Evolutionary conservation across 176 grass and related monocot genomes (phyloP).

Genomic region (Juncus effusus): DNA sequence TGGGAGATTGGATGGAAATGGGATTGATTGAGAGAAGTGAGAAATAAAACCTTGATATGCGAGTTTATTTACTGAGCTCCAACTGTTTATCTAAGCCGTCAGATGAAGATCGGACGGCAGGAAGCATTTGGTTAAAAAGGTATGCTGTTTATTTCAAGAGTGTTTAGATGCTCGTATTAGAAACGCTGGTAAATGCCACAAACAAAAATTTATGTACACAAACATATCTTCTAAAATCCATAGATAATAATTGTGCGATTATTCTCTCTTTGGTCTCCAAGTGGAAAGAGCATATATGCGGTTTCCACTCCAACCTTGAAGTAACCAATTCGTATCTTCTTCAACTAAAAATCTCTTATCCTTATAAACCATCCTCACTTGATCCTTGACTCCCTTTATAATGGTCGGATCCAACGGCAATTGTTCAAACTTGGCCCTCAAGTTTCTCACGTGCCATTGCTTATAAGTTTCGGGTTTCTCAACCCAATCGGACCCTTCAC

Average conservation of each 20-base stretch:
- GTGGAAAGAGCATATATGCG: constrained; percentile 23
- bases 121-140: no score
- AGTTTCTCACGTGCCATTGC: constrained; percentile 35
- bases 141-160: no score
- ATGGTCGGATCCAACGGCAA: constrained; percentile 24
- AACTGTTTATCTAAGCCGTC: no score
- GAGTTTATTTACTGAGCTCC: no score
- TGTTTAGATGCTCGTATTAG: no score
- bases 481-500: constrained; percentile 32
- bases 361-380: constrained; percentile 6
- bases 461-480: constrained; percentile 38
- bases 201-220: no score
- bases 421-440: constrained; percentile 29
- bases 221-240: no score
- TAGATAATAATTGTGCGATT: neutral
- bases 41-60: no score
- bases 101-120: no score
- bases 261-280: constrained; percentile 26
- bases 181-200: no score
- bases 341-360: constrained; percentile 29
- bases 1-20: no score
- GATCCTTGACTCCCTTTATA: constrained; percentile 34
- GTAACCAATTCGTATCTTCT: constrained; percentile 38
- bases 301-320: constrained; percentile 39
- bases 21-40: no score